A percentile compares a stretch with the other conserved stretches of the same genome.
Conservation (phyloP, 805 yeast genomes). For the Candida krabiensis region DNA sequence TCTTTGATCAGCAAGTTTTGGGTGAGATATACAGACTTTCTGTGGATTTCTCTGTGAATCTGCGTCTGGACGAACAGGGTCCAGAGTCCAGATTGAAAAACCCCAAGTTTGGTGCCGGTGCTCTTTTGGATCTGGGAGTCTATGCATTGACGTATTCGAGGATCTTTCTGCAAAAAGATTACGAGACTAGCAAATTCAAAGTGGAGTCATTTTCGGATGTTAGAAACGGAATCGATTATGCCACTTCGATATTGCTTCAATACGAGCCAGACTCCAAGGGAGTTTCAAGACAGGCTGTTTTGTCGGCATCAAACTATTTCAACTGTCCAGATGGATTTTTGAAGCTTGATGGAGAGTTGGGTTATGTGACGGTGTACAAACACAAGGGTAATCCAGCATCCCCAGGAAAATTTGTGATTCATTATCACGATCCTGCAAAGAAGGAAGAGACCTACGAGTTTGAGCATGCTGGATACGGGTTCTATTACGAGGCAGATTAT, state of each 20-base stretch:
- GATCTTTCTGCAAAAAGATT: constrained; percentile 38
- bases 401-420: constrained; percentile 32
- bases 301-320: constrained; percentile 28
- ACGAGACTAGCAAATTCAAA: constrained; percentile 24
- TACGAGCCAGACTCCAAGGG: constrained; percentile 25
- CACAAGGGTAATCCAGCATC: constrained; percentile 21
- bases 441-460: constrained; percentile 31
- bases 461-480: constrained; percentile 41
- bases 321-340: constrained; percentile 11
- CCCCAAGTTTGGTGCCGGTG: constrained; percentile 54
- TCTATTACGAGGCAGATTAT: constrained; percentile 57
- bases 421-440: constrained; percentile 27
- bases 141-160: constrained; percentile 50
- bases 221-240: constrained; percentile 44
- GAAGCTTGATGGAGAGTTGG: constrained; percentile 20
- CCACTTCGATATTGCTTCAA: constrained; percentile 37
- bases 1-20: constrained; percentile 41
- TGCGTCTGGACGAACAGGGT: constrained; percentile 34
- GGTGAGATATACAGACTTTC: constrained; percentile 47
- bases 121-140: constrained; percentile 55
- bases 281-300: constrained; percentile 41
- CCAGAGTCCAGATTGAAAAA: constrained; percentile 40
- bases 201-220: constrained; percentile 36
- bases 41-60: constrained; percentile 43
- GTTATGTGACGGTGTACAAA: constrained; percentile 15